Conservation (phyloP, 768 basidiomycete species). For the Tylopilus sp. region DNA sequence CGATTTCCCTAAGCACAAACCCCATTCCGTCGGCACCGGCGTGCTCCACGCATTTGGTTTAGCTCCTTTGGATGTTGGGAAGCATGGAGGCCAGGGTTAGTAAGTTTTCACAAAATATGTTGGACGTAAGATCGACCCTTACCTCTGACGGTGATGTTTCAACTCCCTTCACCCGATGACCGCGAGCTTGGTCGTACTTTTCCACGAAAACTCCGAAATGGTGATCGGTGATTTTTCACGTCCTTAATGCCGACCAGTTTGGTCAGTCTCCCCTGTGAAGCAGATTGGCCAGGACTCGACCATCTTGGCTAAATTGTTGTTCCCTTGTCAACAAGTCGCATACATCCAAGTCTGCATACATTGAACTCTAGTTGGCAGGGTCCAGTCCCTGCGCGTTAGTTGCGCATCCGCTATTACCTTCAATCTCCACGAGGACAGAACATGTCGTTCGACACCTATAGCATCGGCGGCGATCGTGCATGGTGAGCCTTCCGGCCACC, state of each 20-base stretch:
- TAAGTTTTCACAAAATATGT: too few species aligned
- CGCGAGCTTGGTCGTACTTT: not conserved
- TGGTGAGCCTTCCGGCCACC: not conserved
- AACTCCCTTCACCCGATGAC: not conserved
- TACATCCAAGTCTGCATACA: not conserved
- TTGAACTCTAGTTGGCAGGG: constrained; percentile 3
- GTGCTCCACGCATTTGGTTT: too few species aligned
- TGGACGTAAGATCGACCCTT: too few species aligned
- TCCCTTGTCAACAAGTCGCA: constrained; percentile 12
- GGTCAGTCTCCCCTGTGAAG: not conserved
- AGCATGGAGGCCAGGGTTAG: too few species aligned
- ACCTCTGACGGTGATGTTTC: too few species aligned
- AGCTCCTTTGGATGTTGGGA: too few species aligned
- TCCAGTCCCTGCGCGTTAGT: not conserved
- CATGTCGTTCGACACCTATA: not conserved
- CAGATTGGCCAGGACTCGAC: not conserved
- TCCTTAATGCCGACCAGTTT: too few species aligned
- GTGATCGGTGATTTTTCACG: not conserved
- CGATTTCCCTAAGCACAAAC: not conserved
- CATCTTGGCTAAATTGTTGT: constrained; percentile 13
- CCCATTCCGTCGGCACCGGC: too few species aligned
- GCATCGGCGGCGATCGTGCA: not conserved
- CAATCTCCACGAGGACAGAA: not conserved
- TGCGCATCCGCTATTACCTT: not conserved
- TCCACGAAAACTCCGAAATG: not conserved